Conservation (phyloP, 805 yeast species). For the Metschnikowia amazonensis region DNA sequence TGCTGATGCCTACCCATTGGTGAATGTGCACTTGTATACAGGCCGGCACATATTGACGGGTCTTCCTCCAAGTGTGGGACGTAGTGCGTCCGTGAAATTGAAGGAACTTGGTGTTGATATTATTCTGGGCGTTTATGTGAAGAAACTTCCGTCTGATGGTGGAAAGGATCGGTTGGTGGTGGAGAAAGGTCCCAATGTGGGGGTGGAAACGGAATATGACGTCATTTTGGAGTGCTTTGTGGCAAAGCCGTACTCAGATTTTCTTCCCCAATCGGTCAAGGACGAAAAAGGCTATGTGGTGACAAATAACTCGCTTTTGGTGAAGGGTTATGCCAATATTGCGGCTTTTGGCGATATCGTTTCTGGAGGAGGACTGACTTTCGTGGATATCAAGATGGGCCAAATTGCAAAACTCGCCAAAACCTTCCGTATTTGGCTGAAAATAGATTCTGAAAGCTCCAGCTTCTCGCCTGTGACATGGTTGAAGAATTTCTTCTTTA, state of each 20-base stretch:
- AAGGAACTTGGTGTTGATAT: slow-evolving; percentile 15
- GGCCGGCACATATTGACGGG: slow-evolving; percentile 8
- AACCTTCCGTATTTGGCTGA: slow-evolving; percentile 7
- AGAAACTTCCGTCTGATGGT: slow-evolving; percentile 14
- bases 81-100: slow-evolving; percentile 10
- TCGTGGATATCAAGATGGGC: slow-evolving; percentile 25
- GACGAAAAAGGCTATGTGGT: slow-evolving; percentile 28
- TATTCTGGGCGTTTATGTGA: slow-evolving; percentile 7
- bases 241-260: slow-evolving; percentile 32
- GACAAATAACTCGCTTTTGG: slow-evolving; percentile 26
- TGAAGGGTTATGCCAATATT: slow-evolving; percentile 25
- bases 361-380: slow-evolving; percentile 19
- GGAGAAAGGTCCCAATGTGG: neutral
- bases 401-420: slow-evolving; percentile 20
- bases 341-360: slow-evolving; percentile 36
- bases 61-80: slow-evolving; percentile 1
- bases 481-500: neutral
- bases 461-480: neutral
- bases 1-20: slow-evolving; percentile 17
- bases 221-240: slow-evolving; percentile 27
- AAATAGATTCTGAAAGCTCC: neutral
- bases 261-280: slow-evolving; percentile 22
- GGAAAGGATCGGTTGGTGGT: neutral
- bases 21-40: slow-evolving; percentile 26
- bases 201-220: slow-evolving; percentile 20